Evolutionary conservation across 441 rosid genomes (phyloP), one percentile per base, ranked within the genome.

Genomic region (Geranium incanum): DNA sequence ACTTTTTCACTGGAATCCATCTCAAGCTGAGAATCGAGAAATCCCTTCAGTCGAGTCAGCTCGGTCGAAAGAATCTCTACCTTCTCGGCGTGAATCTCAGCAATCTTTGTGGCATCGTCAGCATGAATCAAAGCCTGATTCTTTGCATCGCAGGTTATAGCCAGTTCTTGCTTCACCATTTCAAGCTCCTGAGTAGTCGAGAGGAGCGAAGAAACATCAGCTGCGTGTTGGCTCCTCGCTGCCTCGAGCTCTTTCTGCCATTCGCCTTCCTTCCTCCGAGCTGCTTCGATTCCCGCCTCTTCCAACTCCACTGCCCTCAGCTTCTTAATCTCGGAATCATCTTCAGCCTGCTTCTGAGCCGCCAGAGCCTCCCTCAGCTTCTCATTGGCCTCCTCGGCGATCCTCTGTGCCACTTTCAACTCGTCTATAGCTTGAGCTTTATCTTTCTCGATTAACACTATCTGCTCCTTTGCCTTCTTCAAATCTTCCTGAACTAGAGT

Each of bases 291-390:
- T 74, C 95, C 97, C 2, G 89, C 88, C 78, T 87, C 92, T 74
- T 93, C 95, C 86, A 87, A 68, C 79, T 93, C 96, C 75, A 91
- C 79, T 65, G 89, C 90, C 45, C 98, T 84, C 75, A 91, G 89
- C 75, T 88, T 93, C 81, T 91, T 95, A 7, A 88, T 83, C 83
- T 93, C 89, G 5, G 87, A 85, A 78, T 81, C 68, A 81, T 88
- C 96, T 83, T 87, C 93, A 0, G 96, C 96, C 79, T 83, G 84
- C 79, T 85, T 89, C 82, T 91, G 96, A 64, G 97, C 93, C 75
- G 83, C 88, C 78, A 91, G 67, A 48, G 97, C 96, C 79, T 91
- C 92, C 75, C 74, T 85, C 12, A 93, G 91, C 82, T 88, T 93
- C 80, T 85, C 87, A 75, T 84, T 91, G 21, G 88, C 88, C 79